phyloP scores from a whole-genome alignment of 2,329 filamentous ascomycete genomes.

The Beauveria asiatica region DNA sequence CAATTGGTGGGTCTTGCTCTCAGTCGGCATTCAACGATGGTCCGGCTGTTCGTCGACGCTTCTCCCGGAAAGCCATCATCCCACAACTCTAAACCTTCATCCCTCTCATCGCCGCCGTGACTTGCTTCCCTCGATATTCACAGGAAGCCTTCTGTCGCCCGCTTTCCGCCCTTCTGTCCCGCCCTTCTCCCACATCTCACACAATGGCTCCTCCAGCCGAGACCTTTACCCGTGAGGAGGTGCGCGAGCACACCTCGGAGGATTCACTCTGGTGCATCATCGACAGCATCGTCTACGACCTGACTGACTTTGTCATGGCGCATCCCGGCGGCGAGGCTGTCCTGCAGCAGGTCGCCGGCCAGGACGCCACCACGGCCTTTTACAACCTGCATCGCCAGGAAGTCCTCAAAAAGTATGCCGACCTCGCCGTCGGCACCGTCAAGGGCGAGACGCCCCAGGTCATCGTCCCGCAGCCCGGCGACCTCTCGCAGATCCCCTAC shows the following conservation, averaged over 20 bases:
- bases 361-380: conserved; percentile 74
- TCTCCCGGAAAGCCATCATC: background rate
- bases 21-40: conserved; percentile 4
- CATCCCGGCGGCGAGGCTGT: conserved; percentile 79
- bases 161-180: background rate
- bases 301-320: conserved; percentile 75
- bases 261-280: conserved; percentile 78
- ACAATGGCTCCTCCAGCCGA: conserved; percentile 33
- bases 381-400: conserved; percentile 91
- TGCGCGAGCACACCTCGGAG: conserved; percentile 66
- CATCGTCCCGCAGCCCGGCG: conserved; percentile 59
- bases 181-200: conserved; percentile 1
- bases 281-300: conserved; percentile 80
- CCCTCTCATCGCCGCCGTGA: background rate
- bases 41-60: background rate
- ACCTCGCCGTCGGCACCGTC: conserved; percentile 67
- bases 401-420: conserved; percentile 71
- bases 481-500: conserved; percentile 71
- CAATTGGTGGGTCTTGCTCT: conserved; percentile 6
- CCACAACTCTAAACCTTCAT: background rate
- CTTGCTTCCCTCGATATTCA: background rate
- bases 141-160: background rate
- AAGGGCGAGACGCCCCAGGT: conserved; percentile 68
- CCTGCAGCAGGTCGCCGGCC: conserved; percentile 69
- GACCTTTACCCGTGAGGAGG: conserved; percentile 53